Base-by-base conservation (phyloP, 1,139 yeast species). In the Nakaseomyces sp. region DNA sequence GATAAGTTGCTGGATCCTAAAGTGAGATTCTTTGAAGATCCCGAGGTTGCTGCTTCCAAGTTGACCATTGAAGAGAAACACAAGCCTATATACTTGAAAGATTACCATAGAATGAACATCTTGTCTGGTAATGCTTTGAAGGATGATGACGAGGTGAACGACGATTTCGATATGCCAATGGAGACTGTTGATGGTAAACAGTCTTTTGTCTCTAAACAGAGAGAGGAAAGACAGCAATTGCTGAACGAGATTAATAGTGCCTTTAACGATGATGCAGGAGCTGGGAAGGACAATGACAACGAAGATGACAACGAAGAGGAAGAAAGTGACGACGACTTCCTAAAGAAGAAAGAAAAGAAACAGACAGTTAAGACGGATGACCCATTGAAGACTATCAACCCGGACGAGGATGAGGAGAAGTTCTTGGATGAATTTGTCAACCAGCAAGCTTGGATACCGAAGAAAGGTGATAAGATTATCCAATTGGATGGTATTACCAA, bases 391-490 rank as follows among this genome's bases (percentile, higher is more conserved):
- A 67, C 86, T 40, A 95, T 96, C 1, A 79, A 86, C 55, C 93
- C 96, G 3, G 70, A 70, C 2, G 55, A 50, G 31, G 76, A 86
- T 53, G 78, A 78, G 31, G 80, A 78, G 36, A 79, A 71, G 37
- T 91, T 91, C 55, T 70, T 91, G 46, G 71, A 76, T 43, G 85
- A 81, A 4, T 91, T 81, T 58, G 70, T 89, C 45, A 76, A 73
- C 48, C 76, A 72, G 48, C 86, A 82, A 54, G 96, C 96, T 0
- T 91, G 98, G 98, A 76, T 88, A 46, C 95, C 96, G 28, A 65
- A 66, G 42, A 61, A 69, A 20, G 75, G 76, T 33, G 70, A 78
- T 52, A 76, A 76, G 57, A 70, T 70, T 4, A 65, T 77, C 30
- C 64, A 79, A 38, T 69, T 84, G 40, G 84, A 81, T 46, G 69